Conservation (phyloP, 2,329 filamentous ascomycete genomes). For the Penicillium sp. region DNA sequence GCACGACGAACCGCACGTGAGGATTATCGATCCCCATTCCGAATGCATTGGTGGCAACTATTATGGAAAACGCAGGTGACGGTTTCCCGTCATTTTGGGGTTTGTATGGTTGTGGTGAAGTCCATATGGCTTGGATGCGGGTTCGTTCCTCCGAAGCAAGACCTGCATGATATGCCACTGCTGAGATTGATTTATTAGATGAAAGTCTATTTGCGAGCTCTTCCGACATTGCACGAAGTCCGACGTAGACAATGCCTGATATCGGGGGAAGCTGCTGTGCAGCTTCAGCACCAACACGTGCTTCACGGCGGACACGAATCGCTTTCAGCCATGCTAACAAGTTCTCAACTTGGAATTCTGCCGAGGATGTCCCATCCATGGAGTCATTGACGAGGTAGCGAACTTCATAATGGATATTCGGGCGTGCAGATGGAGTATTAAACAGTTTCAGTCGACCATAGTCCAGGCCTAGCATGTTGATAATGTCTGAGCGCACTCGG, state of each 20-base stretch:
- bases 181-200: constrained; percentile 33
- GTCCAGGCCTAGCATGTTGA: constrained; percentile 66
- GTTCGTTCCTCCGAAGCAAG: constrained; percentile 65
- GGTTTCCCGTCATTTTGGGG: constrained; percentile 12
- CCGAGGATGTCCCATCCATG: constrained; percentile 26
- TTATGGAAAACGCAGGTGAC: constrained; percentile 72
- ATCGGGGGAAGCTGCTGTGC: constrained; percentile 30
- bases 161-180: constrained; percentile 49
- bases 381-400: constrained; percentile 49
- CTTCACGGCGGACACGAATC: constrained; percentile 64
- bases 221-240: constrained; percentile 39
- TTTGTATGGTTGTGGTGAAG: constrained; percentile 17
- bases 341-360: constrained; percentile 66
- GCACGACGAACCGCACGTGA: constrained; percentile 87
- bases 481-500: constrained; percentile 74
- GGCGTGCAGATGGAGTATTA: constrained; percentile 73
- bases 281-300: constrained; percentile 39
- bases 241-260: constrained; percentile 46
- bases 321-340: constrained; percentile 69
- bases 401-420: constrained; percentile 87
- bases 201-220: constrained; percentile 37
- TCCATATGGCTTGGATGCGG: constrained; percentile 49
- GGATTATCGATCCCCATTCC: constrained; percentile 98
- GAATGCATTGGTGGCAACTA: constrained; percentile 92
- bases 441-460: constrained; percentile 62